Percentiles rank a stretch among this genome's conserved stretches.
phyloP scores from a whole-genome alignment of 192 early-diverging fungal genomes.

The Podila verticillata region DNA sequence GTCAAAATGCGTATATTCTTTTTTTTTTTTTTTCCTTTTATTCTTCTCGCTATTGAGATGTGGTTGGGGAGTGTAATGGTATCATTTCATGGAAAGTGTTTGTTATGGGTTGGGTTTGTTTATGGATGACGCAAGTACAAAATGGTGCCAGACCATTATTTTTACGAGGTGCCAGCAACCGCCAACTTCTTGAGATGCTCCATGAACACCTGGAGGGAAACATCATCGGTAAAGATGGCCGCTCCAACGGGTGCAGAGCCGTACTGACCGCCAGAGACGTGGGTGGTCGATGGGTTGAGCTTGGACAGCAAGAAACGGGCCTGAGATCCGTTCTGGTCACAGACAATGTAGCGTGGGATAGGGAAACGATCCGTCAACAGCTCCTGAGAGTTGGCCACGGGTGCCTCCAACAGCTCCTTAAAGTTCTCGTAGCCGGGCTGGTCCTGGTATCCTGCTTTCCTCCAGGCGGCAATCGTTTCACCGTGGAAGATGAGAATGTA shows the following conservation, averaged over 20 bases:
- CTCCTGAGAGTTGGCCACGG: constrained; percentile 88
- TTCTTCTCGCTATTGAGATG: no score
- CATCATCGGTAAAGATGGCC: constrained; percentile 98
- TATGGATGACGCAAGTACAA: neutral
- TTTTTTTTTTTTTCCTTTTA: neutral
- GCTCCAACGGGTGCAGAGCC: constrained; percentile 72
- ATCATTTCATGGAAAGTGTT: no score
- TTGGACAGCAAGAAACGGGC: constrained; percentile 98
- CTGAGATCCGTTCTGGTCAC: constrained; percentile 96
- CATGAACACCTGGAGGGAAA: constrained; percentile 97
- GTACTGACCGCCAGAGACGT: constrained; percentile 80
- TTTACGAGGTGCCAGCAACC: constrained; percentile 48
- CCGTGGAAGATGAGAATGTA: constrained; percentile 99
- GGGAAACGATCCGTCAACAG: constrained; percentile 94
- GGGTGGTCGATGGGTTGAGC: constrained; percentile 98
- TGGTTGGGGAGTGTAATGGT: no score
- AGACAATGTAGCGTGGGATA: constrained; percentile 97
- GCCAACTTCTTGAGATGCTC: constrained; percentile 86
- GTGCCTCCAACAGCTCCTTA: constrained; percentile 91
- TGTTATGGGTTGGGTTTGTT: neutral
- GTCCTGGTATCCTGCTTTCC: constrained; percentile 96
- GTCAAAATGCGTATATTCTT: neutral
- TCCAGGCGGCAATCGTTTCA: constrained; percentile 95
- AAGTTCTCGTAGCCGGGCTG: constrained; percentile 95
- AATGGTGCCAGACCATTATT: neutral